These are phyloP conservation scores for Trichosporon sp. DNA, from an alignment of 1,284 basidiomycete genomes.

Conservation along the genomic window DNA sequence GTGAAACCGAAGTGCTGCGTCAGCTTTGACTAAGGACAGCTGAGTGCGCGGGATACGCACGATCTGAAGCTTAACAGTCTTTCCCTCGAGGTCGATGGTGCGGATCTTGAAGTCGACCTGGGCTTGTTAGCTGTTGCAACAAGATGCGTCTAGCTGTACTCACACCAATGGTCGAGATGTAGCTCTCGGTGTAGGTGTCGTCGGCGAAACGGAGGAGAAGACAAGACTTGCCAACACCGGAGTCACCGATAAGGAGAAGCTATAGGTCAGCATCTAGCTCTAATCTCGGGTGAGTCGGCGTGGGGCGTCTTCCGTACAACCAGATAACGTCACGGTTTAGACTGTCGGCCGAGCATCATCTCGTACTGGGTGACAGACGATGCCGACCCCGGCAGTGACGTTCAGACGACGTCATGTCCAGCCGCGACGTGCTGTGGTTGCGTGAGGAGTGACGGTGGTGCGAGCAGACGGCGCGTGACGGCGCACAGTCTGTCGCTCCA, in stretches of 20 bases:
- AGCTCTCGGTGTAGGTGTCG: slow-evolving; percentile 98
- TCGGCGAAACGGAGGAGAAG: slow-evolving; percentile 97
- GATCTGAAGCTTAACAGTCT: slow-evolving; percentile 99
- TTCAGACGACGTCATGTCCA: background rate
- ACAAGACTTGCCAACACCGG: slow-evolving; percentile 97
- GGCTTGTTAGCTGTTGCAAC: background rate
- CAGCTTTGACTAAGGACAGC: slow-evolving; percentile 24
- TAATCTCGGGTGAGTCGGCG: background rate
- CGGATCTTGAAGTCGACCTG: slow-evolving; percentile 97
- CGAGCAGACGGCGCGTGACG: background rate
- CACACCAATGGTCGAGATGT: slow-evolving; percentile 95
- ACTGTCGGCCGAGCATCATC: background rate
- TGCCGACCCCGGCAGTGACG: background rate
- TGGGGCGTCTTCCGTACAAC: background rate
- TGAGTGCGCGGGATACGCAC: slow-evolving; percentile 57
- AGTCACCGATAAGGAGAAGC: slow-evolving; percentile 69
- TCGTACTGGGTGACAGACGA: background rate
- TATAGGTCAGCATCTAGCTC: slow-evolving; percentile 21
- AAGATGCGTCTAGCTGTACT: slow-evolving; percentile 17
- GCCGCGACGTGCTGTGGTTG: background rate
- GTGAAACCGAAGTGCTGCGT: slow-evolving; percentile 20
- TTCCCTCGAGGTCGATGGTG: slow-evolving; percentile 98
- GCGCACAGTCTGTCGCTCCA: background rate
- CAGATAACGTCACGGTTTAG: background rate
- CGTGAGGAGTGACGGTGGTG: background rate